Conservation (phyloP, 2,329 filamentous ascomycete genomes). For the Ascochyta lentis region DNA sequence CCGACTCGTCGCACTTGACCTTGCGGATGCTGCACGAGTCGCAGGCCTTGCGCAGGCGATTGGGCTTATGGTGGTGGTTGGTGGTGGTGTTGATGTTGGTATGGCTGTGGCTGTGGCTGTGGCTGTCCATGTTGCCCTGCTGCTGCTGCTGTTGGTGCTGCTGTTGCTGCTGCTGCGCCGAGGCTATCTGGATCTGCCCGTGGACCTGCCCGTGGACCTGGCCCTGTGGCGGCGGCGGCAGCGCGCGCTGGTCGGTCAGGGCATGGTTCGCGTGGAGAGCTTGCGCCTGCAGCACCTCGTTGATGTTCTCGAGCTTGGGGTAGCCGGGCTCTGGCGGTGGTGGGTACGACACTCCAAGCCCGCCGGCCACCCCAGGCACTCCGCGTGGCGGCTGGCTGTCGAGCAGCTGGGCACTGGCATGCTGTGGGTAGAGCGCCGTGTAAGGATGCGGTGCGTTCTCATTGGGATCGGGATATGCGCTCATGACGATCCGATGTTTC, state of each 20-base stretch:
- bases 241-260: constrained; percentile 34
- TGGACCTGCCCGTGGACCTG: too few relatives aligned
- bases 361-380: background rate
- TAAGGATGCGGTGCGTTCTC: constrained; percentile 18
- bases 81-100: constrained; percentile 23
- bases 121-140: constrained; percentile 12
- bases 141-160: constrained; percentile 20
- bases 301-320: constrained; percentile 47
- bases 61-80: constrained; percentile 42
- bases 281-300: constrained; percentile 46
- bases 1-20: constrained; percentile 67
- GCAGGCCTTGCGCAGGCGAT: constrained; percentile 50
- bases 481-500: constrained; percentile 13
- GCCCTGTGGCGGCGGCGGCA: constrained; percentile 6
- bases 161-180: constrained; percentile 7
- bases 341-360: background rate
- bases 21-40: constrained; percentile 53
- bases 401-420: constrained; percentile 18
- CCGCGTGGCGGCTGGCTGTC: constrained; percentile 8
- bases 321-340: constrained; percentile 25
- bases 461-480: constrained; percentile 13
- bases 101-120: constrained; percentile 7
- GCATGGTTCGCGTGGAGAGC: constrained; percentile 46
- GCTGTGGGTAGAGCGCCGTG: constrained; percentile 16
- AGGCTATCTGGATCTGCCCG: constrained; percentile 13